Evolutionary conservation across 2,329 filamentous ascomycete genomes (phyloP).

Genomic region (Beauveria asiatica): DNA sequence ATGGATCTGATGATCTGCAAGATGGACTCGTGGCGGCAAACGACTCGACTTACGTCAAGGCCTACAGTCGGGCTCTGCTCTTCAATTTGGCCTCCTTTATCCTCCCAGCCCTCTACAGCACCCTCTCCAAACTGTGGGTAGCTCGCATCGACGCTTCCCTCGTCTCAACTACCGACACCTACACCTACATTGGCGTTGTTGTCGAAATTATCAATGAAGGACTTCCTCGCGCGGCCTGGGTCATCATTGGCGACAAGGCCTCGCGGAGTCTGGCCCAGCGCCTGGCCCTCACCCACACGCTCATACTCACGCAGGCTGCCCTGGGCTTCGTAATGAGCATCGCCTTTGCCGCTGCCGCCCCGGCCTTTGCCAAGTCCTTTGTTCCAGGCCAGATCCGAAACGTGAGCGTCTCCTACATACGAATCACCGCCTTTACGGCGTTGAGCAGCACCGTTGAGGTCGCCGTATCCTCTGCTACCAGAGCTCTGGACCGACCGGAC

Average conservation of each 20-base stretch:
- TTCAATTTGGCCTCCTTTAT: slow-evolving; percentile 57
- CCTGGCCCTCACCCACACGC: slow-evolving; percentile 52
- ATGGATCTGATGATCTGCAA: neutral
- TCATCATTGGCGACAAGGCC: slow-evolving; percentile 57
- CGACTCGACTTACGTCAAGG: slow-evolving; percentile 13
- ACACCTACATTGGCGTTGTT: slow-evolving; percentile 61
- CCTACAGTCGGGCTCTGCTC: slow-evolving; percentile 39
- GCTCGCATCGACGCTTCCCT: slow-evolving; percentile 51
- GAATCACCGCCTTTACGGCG: slow-evolving; percentile 54
- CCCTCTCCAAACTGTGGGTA: slow-evolving; percentile 63
- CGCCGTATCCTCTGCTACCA: slow-evolving; percentile 51
- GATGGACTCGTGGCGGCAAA: neutral
- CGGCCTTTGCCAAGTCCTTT: slow-evolving; percentile 49
- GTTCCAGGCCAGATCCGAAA: slow-evolving; percentile 51
- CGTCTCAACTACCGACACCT: slow-evolving; percentile 35
- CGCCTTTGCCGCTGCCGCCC: slow-evolving; percentile 45
- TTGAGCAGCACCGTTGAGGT: slow-evolving; percentile 55
- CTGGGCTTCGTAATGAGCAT: slow-evolving; percentile 54
- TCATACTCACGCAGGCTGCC: slow-evolving; percentile 50
- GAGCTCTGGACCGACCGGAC: slow-evolving; percentile 60
- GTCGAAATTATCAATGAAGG: slow-evolving; percentile 66
- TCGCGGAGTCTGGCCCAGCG: slow-evolving; percentile 42
- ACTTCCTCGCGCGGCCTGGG: slow-evolving; percentile 58
- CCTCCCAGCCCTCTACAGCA: slow-evolving; percentile 58
- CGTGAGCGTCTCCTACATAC: slow-evolving; percentile 53